Conservation (phyloP, 352 stramenopile genomes). For the Pythium scleroteichum region DNA sequence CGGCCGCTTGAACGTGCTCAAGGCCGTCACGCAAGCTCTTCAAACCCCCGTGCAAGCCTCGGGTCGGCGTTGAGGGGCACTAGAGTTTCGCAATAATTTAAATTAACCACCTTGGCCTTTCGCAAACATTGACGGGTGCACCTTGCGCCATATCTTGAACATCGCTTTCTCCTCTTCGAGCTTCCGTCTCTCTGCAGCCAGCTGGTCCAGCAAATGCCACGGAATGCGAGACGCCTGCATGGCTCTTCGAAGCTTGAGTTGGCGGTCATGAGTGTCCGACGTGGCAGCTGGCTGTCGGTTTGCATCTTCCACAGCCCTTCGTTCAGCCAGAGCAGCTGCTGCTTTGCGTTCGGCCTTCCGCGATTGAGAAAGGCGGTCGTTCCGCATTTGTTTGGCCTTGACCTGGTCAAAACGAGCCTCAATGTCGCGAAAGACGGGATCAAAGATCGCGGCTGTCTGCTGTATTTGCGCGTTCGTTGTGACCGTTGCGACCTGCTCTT, state of each 20-base stretch:
- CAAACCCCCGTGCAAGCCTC: neutral
- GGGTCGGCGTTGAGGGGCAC: neutral
- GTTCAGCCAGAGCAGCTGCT: neutral
- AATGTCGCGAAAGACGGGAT: conserved; percentile 59
- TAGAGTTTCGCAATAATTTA: neutral
- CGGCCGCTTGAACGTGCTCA: conserved; percentile 46
- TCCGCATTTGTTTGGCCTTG: conserved; percentile 31
- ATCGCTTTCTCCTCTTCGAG: conserved; percentile 59
- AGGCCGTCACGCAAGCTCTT: conserved; percentile 17
- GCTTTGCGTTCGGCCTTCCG: neutral
- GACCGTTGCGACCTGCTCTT: conserved; percentile 49
- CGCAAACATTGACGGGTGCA: conserved; percentile 23
- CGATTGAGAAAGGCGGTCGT: conserved; percentile 11
- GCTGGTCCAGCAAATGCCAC: conserved; percentile 70
- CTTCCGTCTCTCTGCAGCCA: conserved; percentile 46
- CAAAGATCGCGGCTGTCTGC: conserved; percentile 63
- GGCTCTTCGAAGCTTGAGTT: conserved; percentile 22
- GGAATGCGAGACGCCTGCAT: conserved; percentile 59
- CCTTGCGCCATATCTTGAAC: conserved; percentile 57
- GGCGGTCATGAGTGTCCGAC: conserved; percentile 11
- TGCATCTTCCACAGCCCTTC: neutral
- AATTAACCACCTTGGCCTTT: neutral
- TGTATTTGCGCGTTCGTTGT: conserved; percentile 53
- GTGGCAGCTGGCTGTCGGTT: neutral
- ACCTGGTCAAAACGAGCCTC: conserved; percentile 44